Base-by-base conservation (phyloP, 208 protist species). In the Angomonas deanei region DNA sequence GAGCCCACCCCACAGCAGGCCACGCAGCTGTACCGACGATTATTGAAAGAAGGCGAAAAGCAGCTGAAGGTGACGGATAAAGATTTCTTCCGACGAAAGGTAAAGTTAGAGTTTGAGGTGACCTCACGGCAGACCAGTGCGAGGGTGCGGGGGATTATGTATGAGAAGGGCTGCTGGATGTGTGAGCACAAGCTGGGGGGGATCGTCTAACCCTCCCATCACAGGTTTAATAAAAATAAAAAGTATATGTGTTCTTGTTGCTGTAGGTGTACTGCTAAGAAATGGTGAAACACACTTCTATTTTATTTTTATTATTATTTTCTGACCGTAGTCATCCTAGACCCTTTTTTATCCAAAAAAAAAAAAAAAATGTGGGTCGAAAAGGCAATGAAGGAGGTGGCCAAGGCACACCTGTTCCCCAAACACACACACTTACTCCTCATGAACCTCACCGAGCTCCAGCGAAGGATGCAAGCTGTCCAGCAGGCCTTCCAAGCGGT, bases 61-160 rank as follows among this genome's bases (percentile, higher is more conserved):
- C 68, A 68, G 24, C 70, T 95, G 0, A 69, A 80, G 3, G 69
- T 92, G 26, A 95, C 89, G 1, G 89, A 95, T 30, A 82, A 86
- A 50, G 77, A 66, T 2, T 92, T 78, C 53, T 96, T 82, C 32
- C 61, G 70, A 4, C 68, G 66, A 30, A 91, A 89, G 72, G 69
- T 96, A 48, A 79, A 87, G 2, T 72, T 78, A 23, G 90, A 96
- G 74, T 91, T 94, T 68, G 84, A 93, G 66, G 86, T 96, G 42
- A 96, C 86, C 1, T 77, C 90, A 19, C 73, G 84, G 31, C 84
- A 89, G 61, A 94, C 90, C 1, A 93, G 87, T 68, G 81, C 80
- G 11, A 68, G 90, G 3, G 90, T 96, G 65, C 80, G 90, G 1
- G 90, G 90, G 8, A 87, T 94, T 36, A 96, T 96, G 90, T 96